Conservation (phyloP, 352 stramenopile species). For the Phytophthora tentaculata region DNA sequence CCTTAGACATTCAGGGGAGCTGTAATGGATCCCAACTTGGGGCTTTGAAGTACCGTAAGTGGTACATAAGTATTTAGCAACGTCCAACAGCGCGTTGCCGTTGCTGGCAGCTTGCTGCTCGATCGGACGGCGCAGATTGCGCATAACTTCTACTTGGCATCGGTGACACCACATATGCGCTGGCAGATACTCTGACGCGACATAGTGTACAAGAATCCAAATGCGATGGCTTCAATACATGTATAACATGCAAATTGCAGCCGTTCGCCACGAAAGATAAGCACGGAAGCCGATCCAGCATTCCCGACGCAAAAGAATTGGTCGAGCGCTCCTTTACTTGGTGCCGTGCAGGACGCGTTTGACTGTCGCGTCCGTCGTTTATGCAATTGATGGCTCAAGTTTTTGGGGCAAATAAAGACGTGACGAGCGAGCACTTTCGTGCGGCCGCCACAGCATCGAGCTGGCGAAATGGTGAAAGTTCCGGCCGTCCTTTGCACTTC, state of each 20-base stretch:
- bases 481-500: constrained; percentile 27
- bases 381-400: constrained; percentile 25
- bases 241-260: constrained; percentile 1
- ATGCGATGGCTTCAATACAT: constrained; percentile 21
- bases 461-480: constrained; percentile 18
- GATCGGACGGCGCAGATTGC: constrained; percentile 27
- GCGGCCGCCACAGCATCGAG: constrained; percentile 1
- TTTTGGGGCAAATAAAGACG: constrained; percentile 34
- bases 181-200: not conserved
- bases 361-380: constrained; percentile 15
- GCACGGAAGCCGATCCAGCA: constrained; percentile 1
- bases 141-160: constrained; percentile 13
- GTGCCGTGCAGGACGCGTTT: constrained; percentile 13
- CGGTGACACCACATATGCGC: not conserved
- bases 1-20: no score
- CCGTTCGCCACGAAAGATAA: constrained; percentile 23
- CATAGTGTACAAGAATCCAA: not conserved
- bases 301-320: constrained; percentile 27
- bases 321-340: constrained; percentile 27
- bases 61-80: no score
- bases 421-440: constrained; percentile 31
- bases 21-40: no score
- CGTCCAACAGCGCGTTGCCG: no score
- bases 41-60: no score
- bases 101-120: no score